Evolutionary conservation across 176 grass and related monocot species (phyloP), one percentile per base, ranked within the genome.

Genomic region (Oropetium thomaeum): DNA sequence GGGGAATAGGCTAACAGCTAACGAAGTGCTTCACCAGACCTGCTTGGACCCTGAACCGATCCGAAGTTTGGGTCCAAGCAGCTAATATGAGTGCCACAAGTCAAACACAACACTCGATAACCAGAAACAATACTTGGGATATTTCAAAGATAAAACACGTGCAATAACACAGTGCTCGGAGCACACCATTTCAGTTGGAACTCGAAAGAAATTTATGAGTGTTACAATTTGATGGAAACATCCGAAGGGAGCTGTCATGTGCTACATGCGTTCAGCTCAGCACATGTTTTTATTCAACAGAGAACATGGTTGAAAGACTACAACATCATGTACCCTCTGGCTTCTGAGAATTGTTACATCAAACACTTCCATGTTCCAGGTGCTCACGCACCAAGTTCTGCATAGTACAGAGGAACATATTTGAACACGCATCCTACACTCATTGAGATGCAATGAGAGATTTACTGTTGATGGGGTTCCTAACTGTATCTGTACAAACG

Each of bases 401-500:
- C 5, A 27, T 43, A 70, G 79, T 37, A 73, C 26, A 77, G 19
- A 52, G 29, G 63, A 73, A 17, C 33, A 66, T 41, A 32, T 55
- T n/a, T 51, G 48, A 35, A 7, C 17, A 4, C 7, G 12, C 38
- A 82, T 58, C 23, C 41, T 19, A 54, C 26, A 74, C 41, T 2
- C 19, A 20, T 10, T 48, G 13, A 26, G 79, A 31, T 19, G 17
- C n/a, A 35, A 17, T 19, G 25, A 25, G 27, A 38, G 40, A 20
- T 62, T 26, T 19, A 20, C 58, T 78, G 28, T 58, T 68, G 33
- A 28, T 19, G 35, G 13, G 25, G 17, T 69, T 30, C 75, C 29
- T 53, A 54, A 69, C 28, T 3, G 4, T 60, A 67, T 67, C 69
- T 74, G 75, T 83, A 79, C 60, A 82, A 40, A 13, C 69, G 69